phyloP scores from a whole-genome alignment of 306 rosid genomes.

The Rosa chinensis region DNA sequence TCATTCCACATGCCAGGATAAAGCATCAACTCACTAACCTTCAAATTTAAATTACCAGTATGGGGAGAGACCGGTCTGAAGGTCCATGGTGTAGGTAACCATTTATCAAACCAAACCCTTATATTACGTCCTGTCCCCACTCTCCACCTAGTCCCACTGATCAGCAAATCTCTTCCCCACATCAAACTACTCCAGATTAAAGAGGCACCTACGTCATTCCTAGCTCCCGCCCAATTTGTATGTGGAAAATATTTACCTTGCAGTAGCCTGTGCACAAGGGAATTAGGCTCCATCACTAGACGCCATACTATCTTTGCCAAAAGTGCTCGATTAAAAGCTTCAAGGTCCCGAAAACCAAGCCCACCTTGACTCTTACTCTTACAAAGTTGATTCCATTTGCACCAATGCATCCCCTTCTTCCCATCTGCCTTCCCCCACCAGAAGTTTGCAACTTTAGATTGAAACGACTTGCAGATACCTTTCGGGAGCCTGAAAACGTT shows the following conservation, averaged over 20 bases:
- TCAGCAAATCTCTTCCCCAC: not conserved
- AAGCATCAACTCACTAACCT: not conserved
- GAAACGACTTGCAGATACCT: not conserved
- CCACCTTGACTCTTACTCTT: not conserved
- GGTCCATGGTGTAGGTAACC: not conserved
- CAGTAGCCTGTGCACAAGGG: not conserved
- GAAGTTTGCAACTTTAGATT: not conserved
- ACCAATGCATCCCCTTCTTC: not conserved
- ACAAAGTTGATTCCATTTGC: not conserved
- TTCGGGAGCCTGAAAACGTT: not conserved
- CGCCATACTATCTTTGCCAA: not conserved
- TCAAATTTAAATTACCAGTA: not conserved
- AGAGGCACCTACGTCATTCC: not conserved
- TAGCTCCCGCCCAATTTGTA: not conserved
- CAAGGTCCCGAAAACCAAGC: not conserved
- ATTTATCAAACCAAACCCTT: no score
- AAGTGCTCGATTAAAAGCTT: not conserved
- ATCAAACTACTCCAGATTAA: not conserved
- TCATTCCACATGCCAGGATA: not conserved
- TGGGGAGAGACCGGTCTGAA: no score
- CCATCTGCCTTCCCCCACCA: not conserved
- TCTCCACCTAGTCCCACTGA: no score
- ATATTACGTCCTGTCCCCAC: no score
- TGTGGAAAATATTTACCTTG: not conserved
- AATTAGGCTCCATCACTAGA: not conserved